Evolutionary conservation across 352 stramenopile species (phyloP), one percentile per base, ranked within the genome.

Genomic region (Peronosclerospora sorghi): DNA sequence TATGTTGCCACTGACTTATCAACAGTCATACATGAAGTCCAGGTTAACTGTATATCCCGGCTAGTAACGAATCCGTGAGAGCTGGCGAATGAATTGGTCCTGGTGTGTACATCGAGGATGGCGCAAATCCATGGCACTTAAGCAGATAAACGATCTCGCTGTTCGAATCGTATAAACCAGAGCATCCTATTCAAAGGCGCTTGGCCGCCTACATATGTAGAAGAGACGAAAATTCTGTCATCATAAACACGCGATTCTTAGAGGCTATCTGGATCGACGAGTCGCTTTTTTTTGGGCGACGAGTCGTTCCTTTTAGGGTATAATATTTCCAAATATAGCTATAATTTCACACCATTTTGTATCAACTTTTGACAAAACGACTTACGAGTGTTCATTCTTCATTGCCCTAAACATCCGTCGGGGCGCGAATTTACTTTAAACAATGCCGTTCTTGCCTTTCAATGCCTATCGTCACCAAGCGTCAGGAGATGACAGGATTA

Each of bases 91-190:
- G 68, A 34, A 88, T 75, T 14, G 77, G 60, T 1, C 54, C 73
- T 3, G 62, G 44, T 17, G 65, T 61, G 48, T 86, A 88, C 59
- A 81, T 75, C 3, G 71, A 83, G 34, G 73, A 87, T 24, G 78
- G 65, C 20, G 49, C 50, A 88, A 91, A 51, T 91, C 78, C 78
- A 91, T 91, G 26, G 88, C 78, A 37, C 75, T 91, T 12, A 91
- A 58, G 35, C 59, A 69, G 24, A 90, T 54, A 7, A 63, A 65
- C n/a, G 52, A 59, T 20, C 59, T 59, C 12, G 74, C 78, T n/a
- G 62, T 72, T 28, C 48, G 57, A 37, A 90, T 87, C 26, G 71
- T 87, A 30, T 86, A 86, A 29, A 84, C 68, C 14, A 86, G 52
- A 18, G 73, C 57, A 24, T 86, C 69, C 50, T 85, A 67, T 39